A percentile compares a stretch with the other conserved stretches of the same genome.
Conservation (phyloP, 192 early-diverging fungal species). For the Backusella morwellensis region DNA sequence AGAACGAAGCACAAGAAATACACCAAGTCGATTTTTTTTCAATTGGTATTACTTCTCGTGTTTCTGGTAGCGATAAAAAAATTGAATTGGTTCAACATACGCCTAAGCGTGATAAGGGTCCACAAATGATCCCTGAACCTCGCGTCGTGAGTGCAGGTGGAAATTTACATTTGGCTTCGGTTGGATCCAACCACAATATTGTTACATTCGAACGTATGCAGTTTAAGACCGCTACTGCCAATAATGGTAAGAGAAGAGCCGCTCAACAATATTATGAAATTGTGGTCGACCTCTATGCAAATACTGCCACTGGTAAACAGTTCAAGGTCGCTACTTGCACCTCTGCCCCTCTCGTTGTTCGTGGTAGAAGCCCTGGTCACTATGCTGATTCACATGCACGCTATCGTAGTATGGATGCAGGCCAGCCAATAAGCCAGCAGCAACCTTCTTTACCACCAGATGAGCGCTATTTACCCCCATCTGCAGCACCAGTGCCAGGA, state of each 20-base stretch:
- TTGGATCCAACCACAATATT: slow-evolving; percentile 45
- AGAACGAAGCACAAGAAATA: slow-evolving; percentile 44
- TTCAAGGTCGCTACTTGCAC: slow-evolving; percentile 59
- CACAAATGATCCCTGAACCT: slow-evolving; percentile 70
- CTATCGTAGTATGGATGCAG: slow-evolving; percentile 27
- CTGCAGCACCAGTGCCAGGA: neutral
- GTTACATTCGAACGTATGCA: slow-evolving; percentile 87
- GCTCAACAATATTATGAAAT: slow-evolving; percentile 90
- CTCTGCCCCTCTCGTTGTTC: slow-evolving; percentile 80
- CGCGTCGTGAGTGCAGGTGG: slow-evolving; percentile 58
- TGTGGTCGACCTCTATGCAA: slow-evolving; percentile 69
- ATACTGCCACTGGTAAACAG: slow-evolving; percentile 52
- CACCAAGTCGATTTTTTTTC: slow-evolving; percentile 55
- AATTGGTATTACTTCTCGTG: slow-evolving; percentile 75
- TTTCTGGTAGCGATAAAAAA: slow-evolving; percentile 61
- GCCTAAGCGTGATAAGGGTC: slow-evolving; percentile 92
- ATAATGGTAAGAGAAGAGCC: slow-evolving; percentile 84
- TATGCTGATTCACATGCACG: slow-evolving; percentile 59
- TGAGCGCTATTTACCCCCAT: neutral
- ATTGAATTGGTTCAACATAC: slow-evolving; percentile 88
- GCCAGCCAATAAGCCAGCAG: neutral
- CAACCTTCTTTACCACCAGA: neutral
- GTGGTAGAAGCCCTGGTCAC: slow-evolving; percentile 88
- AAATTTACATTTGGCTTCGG: slow-evolving; percentile 45
- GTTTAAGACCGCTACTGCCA: slow-evolving; percentile 92